Evolutionary conservation across 352 stramenopile species (phyloP).

Genomic region (Aphanomyces stellatus): DNA sequence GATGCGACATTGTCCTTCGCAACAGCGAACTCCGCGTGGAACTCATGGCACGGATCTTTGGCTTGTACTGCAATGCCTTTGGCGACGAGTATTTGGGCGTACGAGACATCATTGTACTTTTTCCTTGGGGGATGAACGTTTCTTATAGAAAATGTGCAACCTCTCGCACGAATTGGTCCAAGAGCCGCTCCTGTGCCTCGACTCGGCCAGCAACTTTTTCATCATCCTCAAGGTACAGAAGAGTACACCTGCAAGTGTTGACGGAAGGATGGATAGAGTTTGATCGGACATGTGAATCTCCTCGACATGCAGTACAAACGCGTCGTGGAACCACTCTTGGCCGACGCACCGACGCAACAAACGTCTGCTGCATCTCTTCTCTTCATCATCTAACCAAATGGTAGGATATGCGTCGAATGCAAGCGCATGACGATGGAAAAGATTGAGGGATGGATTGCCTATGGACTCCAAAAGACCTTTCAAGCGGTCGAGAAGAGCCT

Average conservation of each 20-base stretch:
- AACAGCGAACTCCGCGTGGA: conserved; percentile 55
- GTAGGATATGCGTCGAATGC: conserved; percentile 68
- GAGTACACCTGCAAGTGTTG: neutral
- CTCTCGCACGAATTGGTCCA: conserved; percentile 54
- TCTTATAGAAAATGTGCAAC: conserved; percentile 41
- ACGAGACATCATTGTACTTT: conserved; percentile 1
- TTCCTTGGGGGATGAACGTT: neutral
- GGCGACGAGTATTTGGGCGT: conserved; percentile 60
- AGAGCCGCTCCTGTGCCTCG: conserved; percentile 44
- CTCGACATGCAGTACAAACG: conserved; percentile 53
- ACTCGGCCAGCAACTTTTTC: conserved; percentile 62
- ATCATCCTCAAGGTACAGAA: conserved; percentile 50
- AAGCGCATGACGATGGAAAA: conserved; percentile 60
- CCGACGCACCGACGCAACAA: conserved; percentile 53
- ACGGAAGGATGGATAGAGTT: conserved; percentile 24
- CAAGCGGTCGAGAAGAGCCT: conserved; percentile 56
- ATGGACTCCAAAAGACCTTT: conserved; percentile 43
- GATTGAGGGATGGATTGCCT: conserved; percentile 43
- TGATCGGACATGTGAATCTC: conserved; percentile 51
- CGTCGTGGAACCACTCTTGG: conserved; percentile 30
- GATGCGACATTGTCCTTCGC: conserved; percentile 58
- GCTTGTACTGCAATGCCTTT: conserved; percentile 43
- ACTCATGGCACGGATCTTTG: conserved; percentile 59
- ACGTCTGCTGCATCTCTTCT: conserved; percentile 35
- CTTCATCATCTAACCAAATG: neutral